A percentile compares a stretch with the other conserved stretches of the same genome.
These are phyloP conservation scores for Brettanomyces sp. DNA, from an alignment of 805 yeast genomes.

Conservation along the genomic window DNA sequence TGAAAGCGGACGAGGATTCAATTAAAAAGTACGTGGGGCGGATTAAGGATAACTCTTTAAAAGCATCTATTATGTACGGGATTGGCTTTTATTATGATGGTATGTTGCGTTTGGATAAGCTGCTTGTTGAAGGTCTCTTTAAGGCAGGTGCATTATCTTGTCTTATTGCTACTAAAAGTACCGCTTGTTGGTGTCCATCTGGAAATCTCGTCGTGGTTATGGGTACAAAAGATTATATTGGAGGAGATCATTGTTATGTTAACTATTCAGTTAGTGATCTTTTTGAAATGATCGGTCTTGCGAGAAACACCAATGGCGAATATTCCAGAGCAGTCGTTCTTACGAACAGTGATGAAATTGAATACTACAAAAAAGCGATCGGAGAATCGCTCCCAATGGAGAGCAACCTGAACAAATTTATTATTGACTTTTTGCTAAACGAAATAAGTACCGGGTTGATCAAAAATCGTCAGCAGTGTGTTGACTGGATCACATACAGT, in stretches of 20 bases:
- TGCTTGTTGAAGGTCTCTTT: constrained; percentile 45
- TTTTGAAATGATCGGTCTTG: constrained; percentile 53
- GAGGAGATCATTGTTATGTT: constrained; percentile 58
- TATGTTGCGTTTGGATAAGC: constrained; percentile 48
- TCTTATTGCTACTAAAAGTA: constrained; percentile 54
- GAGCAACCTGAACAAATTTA: constrained; percentile 48
- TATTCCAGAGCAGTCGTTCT: constrained; percentile 41
- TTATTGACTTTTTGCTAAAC: constrained; percentile 61
- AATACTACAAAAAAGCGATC: constrained; percentile 64
- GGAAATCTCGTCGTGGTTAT: constrained; percentile 51
- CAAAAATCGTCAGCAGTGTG: constrained; percentile 67
- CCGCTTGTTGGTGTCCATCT: constrained; percentile 38
- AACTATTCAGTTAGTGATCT: constrained; percentile 61
- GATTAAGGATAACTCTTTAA: constrained; percentile 38
- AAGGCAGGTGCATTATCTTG: constrained; percentile 41
- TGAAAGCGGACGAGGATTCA: constrained; percentile 30
- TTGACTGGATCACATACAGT: constrained; percentile 84
- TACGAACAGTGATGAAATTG: constrained; percentile 45
- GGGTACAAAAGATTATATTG: constrained; percentile 68
- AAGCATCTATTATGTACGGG: constrained; percentile 41
- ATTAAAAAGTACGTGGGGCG: constrained; percentile 32
- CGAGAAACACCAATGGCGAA: constrained; percentile 19
- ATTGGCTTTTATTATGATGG: constrained; percentile 52
- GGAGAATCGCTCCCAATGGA: constrained; percentile 76
- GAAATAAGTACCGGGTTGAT: constrained; percentile 67